A percentile compares a stretch with the other conserved stretches of the same genome.
phyloP scores from a whole-genome alignment of 306 rosid genomes.

The Cercis canadensis region DNA sequence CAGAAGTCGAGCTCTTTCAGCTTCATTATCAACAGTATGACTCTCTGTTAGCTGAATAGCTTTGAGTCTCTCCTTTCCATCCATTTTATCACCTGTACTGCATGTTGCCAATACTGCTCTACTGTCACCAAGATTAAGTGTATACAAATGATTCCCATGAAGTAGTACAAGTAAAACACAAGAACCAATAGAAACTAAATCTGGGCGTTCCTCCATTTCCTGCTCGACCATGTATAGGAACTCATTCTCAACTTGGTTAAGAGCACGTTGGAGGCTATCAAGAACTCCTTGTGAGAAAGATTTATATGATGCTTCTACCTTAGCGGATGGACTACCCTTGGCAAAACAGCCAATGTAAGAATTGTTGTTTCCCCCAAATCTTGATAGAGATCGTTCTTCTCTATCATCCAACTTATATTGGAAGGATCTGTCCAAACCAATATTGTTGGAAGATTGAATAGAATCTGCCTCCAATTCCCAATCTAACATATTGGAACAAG shows the following conservation, averaged over 20 bases:
- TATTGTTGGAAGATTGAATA: constrained; percentile 36
- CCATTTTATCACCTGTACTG: constrained; percentile 27
- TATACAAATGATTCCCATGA: constrained; percentile 84
- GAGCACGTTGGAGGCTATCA: constrained; percentile 78
- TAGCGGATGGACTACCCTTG: constrained; percentile 41
- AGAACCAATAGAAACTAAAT: constrained; percentile 94
- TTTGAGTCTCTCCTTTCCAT: constrained; percentile 50
- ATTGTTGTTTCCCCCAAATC: constrained; percentile 26
- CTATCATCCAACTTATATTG: constrained; percentile 40
- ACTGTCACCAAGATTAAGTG: constrained; percentile 93
- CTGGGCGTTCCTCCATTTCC: constrained; percentile 98
- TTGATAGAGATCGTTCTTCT: constrained; percentile 39
- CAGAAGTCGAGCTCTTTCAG: constrained; percentile 66
- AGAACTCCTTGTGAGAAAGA: constrained; percentile 66
- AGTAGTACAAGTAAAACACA: constrained; percentile 92
- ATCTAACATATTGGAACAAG: constrained; percentile 59
- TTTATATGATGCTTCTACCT: constrained; percentile 35
- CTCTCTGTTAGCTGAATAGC: constrained; percentile 91
- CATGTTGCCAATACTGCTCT: constrained; percentile 81
- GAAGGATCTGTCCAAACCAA: constrained; percentile 43
- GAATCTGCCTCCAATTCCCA: constrained; percentile 65
- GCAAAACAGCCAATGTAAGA: constrained; percentile 26
- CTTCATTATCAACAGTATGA: constrained; percentile 82
- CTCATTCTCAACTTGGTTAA: constrained; percentile 85
- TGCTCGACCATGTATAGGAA: constrained; percentile 96